phyloP scores from a whole-genome alignment of 805 yeast genomes.

The Teunomyces funiuensis region DNA sequence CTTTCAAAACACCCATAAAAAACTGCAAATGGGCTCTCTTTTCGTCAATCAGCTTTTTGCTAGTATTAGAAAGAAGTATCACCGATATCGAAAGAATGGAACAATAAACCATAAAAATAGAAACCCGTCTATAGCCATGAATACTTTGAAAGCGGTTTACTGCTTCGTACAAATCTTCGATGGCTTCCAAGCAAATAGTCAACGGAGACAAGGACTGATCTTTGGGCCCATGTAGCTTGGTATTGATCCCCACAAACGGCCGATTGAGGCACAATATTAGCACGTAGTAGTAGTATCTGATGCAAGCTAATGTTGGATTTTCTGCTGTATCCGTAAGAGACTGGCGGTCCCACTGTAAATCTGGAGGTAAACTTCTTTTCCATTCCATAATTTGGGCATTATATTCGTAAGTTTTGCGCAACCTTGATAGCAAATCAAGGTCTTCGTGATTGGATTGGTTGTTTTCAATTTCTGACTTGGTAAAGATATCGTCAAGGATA shows the following conservation, averaged over 20 bases:
- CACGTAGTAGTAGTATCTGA: constrained; percentile 58
- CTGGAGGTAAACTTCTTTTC: constrained; percentile 50
- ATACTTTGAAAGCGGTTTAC: constrained; percentile 34
- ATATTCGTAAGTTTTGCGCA: constrained; percentile 42
- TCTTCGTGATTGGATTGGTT: constrained; percentile 33
- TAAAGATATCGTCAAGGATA: constrained; percentile 45
- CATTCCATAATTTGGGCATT: constrained; percentile 52
- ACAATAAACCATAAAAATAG: constrained; percentile 49
- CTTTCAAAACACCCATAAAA: constrained; percentile 40
- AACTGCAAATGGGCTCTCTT: constrained; percentile 32
- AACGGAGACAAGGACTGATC: constrained; percentile 27
- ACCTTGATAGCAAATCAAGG: constrained; percentile 40
- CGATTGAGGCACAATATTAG: constrained; percentile 58
- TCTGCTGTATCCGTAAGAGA: constrained; percentile 42
- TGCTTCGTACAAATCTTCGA: constrained; percentile 42
- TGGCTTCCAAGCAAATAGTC: constrained; percentile 36
- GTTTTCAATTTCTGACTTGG: constrained; percentile 33
- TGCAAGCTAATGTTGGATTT: constrained; percentile 54
- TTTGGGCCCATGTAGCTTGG: constrained; percentile 13
- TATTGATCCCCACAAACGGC: constrained; percentile 50
- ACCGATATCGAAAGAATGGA: constrained; percentile 47
- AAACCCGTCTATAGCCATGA: constrained; percentile 43
- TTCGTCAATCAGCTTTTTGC: constrained; percentile 23
- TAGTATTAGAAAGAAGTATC: constrained; percentile 34
- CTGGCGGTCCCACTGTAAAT: constrained; percentile 48